Percentiles rank a stretch among this genome's conserved stretches.
Evolutionary conservation across 176 grass and related monocot species (phyloP).

Genomic region (Guadua angustifolia): DNA sequence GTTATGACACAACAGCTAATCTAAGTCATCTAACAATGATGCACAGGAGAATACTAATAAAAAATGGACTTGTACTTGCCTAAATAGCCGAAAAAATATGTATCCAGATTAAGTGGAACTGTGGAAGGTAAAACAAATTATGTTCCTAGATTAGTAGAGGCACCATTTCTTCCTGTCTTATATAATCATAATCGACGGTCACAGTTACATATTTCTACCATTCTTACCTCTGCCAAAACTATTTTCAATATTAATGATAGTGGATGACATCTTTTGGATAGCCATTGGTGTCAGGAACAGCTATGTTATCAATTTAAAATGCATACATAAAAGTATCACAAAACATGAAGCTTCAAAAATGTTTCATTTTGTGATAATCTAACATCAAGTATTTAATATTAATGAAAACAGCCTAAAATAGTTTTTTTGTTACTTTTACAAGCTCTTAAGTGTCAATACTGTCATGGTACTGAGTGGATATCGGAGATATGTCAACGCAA

Average conservation of each 20-base stretch:
- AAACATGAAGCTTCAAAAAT: background rate
- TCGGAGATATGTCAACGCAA: no score
- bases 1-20: background rate
- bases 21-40: background rate
- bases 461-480: background rate
- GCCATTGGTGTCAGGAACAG: background rate
- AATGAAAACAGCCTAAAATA: background rate
- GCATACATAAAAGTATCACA: background rate
- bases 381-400: conserved; percentile 1
- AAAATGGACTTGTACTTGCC: background rate
- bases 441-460: background rate
- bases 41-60: background rate
- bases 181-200: background rate
- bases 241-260: background rate
- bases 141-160: background rate
- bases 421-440: background rate
- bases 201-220: background rate
- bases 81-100: background rate
- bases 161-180: background rate
- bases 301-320: background rate
- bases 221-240: background rate
- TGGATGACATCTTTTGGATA: background rate
- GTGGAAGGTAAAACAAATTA: background rate
- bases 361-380: background rate
- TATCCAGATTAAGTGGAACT: background rate